Conservation (phyloP, 75 land plant genomes). For the Sequoiadendron giganteum region DNA sequence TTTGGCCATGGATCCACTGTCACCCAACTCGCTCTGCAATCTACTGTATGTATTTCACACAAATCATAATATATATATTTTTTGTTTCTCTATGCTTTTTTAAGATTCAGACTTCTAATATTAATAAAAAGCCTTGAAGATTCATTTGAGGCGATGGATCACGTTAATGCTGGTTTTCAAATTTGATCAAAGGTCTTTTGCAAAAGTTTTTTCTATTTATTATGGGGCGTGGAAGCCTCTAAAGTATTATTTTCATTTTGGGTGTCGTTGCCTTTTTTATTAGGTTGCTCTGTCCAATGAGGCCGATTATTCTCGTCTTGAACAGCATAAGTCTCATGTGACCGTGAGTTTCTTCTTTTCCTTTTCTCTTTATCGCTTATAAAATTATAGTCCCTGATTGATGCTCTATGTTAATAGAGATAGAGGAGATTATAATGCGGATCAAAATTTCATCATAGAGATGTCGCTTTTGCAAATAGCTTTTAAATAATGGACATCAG, state of each 20-base stretch:
- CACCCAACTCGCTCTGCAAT: not conserved
- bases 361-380: not conserved
- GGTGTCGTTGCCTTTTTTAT: not conserved
- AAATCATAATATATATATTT: not conserved
- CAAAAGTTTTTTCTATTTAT: not conserved
- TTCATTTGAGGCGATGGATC: not conserved
- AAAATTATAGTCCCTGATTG: not conserved
- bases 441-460: not conserved
- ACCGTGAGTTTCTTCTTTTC: not conserved
- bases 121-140: not conserved
- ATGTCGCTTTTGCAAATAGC: not conserved
- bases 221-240: not conserved
- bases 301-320: conserved; percentile 12
- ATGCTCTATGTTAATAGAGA: not conserved
- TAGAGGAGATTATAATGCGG: not conserved
- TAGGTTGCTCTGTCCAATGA: conserved; percentile 9
- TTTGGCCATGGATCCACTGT: not conserved
- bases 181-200: not conserved
- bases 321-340: conserved; percentile 5
- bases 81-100: not conserved
- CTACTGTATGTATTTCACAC: not conserved
- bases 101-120: not conserved
- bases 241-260: not conserved
- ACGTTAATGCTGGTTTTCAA: not conserved
- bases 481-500: not conserved